These are phyloP conservation scores for Scenedesmus sp. DNA, from an alignment of 163 green algal species.

Conservation along the genomic window DNA sequence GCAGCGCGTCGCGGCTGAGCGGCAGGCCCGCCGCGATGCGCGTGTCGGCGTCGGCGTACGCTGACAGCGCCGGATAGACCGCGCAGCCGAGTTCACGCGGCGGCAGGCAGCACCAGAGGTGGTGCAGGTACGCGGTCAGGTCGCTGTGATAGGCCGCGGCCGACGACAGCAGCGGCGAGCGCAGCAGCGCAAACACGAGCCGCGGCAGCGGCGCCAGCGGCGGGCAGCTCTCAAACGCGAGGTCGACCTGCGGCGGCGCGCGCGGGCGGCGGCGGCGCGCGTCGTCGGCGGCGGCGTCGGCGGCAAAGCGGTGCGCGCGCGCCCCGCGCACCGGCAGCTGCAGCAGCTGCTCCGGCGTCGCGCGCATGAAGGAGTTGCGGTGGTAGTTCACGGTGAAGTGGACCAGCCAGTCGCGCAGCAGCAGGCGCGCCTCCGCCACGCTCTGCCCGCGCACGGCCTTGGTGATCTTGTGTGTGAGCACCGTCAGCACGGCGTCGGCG, in stretches of 20 bases:
- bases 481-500: slow-evolving; percentile 67
- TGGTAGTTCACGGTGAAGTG: slow-evolving; percentile 82
- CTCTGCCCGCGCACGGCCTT: slow-evolving; percentile 56
- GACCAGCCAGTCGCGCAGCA: slow-evolving; percentile 90
- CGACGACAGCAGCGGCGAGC: slow-evolving; percentile 73
- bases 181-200: slow-evolving; percentile 86
- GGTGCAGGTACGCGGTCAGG: slow-evolving; percentile 59
- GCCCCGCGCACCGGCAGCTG: slow-evolving; percentile 49
- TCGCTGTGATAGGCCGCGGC: slow-evolving; percentile 72
- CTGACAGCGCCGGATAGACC: slow-evolving; percentile 87
- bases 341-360: slow-evolving; percentile 45
- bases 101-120: slow-evolving; percentile 77
- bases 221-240: slow-evolving; percentile 69
- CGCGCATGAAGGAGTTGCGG: slow-evolving; percentile 34
- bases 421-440: slow-evolving; percentile 60
- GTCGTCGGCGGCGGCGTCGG: background rate
- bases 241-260: slow-evolving; percentile 64
- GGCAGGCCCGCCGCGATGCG: slow-evolving; percentile 26
- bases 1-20: slow-evolving; percentile 12
- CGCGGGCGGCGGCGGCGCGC: background rate
- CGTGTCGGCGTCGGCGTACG: slow-evolving; percentile 72
- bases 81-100: slow-evolving; percentile 75
- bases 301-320: background rate
- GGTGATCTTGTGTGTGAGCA: slow-evolving; percentile 85
- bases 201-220: slow-evolving; percentile 75